phyloP scores from a whole-genome alignment of 2,329 filamentous ascomycete genomes.

The Colletotrichum orchidophilum region DNA sequence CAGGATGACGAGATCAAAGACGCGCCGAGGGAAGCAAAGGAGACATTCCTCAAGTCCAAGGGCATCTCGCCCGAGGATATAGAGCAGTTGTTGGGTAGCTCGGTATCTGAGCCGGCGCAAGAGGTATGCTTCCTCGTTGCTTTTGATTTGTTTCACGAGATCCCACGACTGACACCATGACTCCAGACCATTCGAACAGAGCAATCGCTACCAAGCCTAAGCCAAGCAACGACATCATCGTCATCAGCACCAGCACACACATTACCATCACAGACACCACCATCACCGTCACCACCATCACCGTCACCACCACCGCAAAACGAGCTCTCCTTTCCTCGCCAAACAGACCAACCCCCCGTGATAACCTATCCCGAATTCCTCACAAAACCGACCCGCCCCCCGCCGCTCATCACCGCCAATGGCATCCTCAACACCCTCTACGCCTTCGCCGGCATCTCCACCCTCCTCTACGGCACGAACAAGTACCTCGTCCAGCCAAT shows the following conservation, averaged over 20 bases:
- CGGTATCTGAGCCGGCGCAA: conserved; percentile 30
- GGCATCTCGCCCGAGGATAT: conserved; percentile 76
- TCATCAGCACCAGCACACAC: conserved; percentile 13
- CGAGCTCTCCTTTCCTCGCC: conserved; percentile 27
- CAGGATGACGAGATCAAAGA: conserved; percentile 77
- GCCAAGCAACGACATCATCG: conserved; percentile 6
- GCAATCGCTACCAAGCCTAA: neutral
- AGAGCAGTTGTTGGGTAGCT: conserved; percentile 64
- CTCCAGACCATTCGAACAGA: neutral
- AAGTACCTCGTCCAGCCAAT: conserved; percentile 74
- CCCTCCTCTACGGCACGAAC: conserved; percentile 75
- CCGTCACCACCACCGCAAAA: conserved; percentile 10
- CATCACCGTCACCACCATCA: neutral
- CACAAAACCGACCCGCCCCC: conserved; percentile 62
- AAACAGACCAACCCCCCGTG: conserved; percentile 63
- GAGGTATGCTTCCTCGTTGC: neutral
- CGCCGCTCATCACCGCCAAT: conserved; percentile 69
- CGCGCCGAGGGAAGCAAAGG: conserved; percentile 76
- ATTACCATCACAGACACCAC: conserved; percentile 8
- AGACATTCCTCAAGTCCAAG: conserved; percentile 80
- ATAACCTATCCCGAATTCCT: conserved; percentile 78
- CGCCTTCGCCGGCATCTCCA: conserved; percentile 65
- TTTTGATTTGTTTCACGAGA: neutral
- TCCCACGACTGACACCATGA: neutral
- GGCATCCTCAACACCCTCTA: conserved; percentile 69